Evolutionary conservation across 2,329 filamentous ascomycete genomes (phyloP), one percentile per base, ranked within the genome.

Genomic region (Sarocladium strictum): DNA sequence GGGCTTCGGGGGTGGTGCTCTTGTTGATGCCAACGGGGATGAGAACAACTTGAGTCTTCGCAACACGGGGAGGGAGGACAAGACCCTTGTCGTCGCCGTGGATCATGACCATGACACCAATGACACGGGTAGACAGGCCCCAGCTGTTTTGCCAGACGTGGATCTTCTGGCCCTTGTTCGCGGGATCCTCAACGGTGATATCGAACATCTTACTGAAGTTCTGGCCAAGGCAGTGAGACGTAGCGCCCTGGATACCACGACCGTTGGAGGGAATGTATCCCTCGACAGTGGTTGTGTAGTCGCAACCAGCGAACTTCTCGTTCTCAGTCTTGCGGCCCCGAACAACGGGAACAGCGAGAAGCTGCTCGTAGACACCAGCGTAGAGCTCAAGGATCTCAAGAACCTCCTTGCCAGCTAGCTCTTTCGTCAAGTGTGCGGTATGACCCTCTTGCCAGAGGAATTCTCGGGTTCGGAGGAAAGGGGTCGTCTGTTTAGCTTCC

Each of bases 201-300:
- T 94, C 88, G 69, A 97, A 99, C 92, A 99, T 99, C 75, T 95
- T 97, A 70, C 87, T 92, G 75, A 99, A 99, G 76, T 99, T 97
- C 74, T 99, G 94, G 53, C 94, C 94, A 9, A 99, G 80, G 64
- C 86, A 90, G 76, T 99, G 94, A 53, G 90, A 96, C 38, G 94
- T 99, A 53, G 85, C 94, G 61, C 92, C 94, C 75, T 99, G 94
- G 58, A 99, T 97, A 69, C 94, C 94, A 68, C 94, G 88, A 23
- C 94, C 94, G 60, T 95, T 97, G 58, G 90, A 85, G 33, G 94
- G 92, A 61, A 99, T 97, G 71, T 96, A 99, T 32, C 91, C 94
- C 74, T 99, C 94, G 49, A 96, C 89, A 1, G 94, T 99, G 56
- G 93, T 96, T 49, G 94, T 97, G 77, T 96, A 99, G 74, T 93